Base-by-base conservation (phyloP, 2,329 filamentous ascomycete genomes). In the Tolypocladium inflatum region DNA sequence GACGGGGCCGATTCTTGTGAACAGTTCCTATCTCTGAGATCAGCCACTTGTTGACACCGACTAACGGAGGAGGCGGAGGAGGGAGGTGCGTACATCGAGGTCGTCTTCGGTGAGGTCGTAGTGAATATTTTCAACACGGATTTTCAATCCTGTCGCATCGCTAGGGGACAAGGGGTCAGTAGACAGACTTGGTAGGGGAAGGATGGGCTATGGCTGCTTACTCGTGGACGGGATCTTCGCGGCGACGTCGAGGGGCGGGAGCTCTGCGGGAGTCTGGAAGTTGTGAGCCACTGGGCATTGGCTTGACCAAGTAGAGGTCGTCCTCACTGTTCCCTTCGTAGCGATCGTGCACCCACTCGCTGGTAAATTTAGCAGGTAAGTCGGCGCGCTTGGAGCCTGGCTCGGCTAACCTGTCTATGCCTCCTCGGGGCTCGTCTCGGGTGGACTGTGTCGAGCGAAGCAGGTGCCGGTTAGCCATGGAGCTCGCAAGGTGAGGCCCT, bases 291-390 rank as follows among this genome's bases (percentile, higher is more conserved):
- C n/a, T 56, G 38, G 50, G 26, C 30, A 33, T 55, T 33, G 41
- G 55, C 37, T 33, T 33, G 52, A 48, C 26, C 11, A 45, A 23
- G 33, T n/a, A 39, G 30, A 50, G 50, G 59, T 57, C 2, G 5
- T n/a, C 17, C 69, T 67, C 76, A 82, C 86, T 80, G 71, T 87
- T 82, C 68, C 90, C 89, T 72, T 94, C 89, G 71, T 85, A 96
- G 70, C 86, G 89, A 76, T 96, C 90, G 72, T 97, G 92, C 65
- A 96, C 90, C 92, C 92, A 97, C 79, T 96, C 91, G 69, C 90
- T 90, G 62, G 30, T 57, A 5, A 17, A 33, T 39, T 58, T 30
- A 50, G 42, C 50, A 57, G 65, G 73, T 60, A 73, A 8, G 15
- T 37, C 30, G 30, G 30, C 15, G 30, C 48, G 19, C 48, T 21